These are phyloP conservation scores for Lactarius trivialis DNA, from an alignment of 768 basidiomycete genomes.

Conservation along the genomic window DNA sequence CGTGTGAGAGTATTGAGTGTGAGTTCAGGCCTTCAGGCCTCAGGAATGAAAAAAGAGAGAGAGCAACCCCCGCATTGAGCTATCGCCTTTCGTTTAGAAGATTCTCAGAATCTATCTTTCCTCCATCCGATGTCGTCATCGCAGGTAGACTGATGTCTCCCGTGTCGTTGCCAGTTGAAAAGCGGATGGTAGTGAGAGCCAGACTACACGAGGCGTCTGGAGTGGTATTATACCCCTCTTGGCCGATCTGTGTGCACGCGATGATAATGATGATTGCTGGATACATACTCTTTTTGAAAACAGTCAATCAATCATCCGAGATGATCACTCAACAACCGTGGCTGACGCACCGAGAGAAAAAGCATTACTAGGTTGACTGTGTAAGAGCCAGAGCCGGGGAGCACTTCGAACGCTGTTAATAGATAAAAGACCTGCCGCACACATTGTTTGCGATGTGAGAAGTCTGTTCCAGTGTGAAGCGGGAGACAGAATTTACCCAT, in stretches of 20 bases:
- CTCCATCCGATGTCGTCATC: not conserved
- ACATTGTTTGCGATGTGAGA: not conserved
- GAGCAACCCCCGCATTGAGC: not conserved
- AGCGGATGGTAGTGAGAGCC: conserved; percentile 9
- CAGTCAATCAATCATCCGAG: not conserved
- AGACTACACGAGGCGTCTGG: not conserved
- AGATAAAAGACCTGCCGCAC: conserved; percentile 6
- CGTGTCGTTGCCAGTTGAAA: not conserved
- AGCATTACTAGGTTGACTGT: conserved; percentile 12
- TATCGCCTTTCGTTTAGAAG: not conserved
- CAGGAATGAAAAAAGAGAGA: not conserved
- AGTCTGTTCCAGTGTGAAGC: too few relatives aligned
- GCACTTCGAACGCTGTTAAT: conserved; percentile 1
- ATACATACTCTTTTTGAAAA: conserved; percentile 7
- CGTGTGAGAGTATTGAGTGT: not conserved
- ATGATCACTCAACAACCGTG: not conserved
- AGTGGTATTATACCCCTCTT: not conserved
- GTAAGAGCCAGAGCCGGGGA: conserved; percentile 15
- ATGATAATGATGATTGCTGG: conserved; percentile 13
- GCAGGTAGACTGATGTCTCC: not conserved
- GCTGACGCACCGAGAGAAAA: conserved; percentile 3
- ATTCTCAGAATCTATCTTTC: not conserved
- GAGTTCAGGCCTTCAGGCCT: not conserved
- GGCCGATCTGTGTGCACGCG: conserved; percentile 11
- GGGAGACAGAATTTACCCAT: conserved; percentile 6